Percentiles rank a stretch among this genome's conserved stretches.
Conservation (phyloP, 257 asterid genomes). For the Ophiorrhiza pumila region DNA sequence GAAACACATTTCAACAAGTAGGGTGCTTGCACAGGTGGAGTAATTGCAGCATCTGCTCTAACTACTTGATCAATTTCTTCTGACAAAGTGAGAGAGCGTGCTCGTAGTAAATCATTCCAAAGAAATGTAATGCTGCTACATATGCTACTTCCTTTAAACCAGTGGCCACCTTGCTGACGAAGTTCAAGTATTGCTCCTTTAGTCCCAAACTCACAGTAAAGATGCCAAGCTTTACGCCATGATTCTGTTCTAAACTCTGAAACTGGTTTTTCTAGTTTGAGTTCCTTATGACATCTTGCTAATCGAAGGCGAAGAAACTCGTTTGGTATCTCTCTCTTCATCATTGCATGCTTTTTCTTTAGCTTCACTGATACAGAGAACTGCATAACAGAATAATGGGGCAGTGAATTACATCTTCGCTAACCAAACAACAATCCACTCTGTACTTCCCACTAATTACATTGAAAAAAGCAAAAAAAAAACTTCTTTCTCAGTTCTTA, state of each 20-base stretch:
- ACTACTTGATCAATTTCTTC: slow-evolving; percentile 45
- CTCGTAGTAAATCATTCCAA: slow-evolving; percentile 84
- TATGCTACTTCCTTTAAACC: slow-evolving; percentile 54
- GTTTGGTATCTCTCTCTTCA: slow-evolving; percentile 31
- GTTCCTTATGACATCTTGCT: slow-evolving; percentile 69
- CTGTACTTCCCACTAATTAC: not conserved
- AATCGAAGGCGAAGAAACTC: slow-evolving; percentile 64
- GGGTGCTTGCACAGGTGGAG: slow-evolving; percentile 88
- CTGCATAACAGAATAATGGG: slow-evolving; percentile 37
- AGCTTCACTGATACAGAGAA: slow-evolving; percentile 53
- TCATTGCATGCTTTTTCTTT: slow-evolving; percentile 23
- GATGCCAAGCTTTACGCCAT: slow-evolving; percentile 71
- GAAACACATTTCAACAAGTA: slow-evolving; percentile 88
- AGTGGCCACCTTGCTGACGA: slow-evolving; percentile 53
- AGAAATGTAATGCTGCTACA: slow-evolving; percentile 40
- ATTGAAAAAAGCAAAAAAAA: not conserved
- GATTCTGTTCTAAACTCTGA: slow-evolving; percentile 42
- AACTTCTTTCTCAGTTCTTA: not conserved
- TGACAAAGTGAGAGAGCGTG: slow-evolving; percentile 57
- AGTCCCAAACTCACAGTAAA: slow-evolving; percentile 86
- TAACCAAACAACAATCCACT: not conserved
- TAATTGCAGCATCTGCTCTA: slow-evolving; percentile 56
- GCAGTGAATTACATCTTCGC: not conserved
- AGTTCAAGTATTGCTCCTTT: slow-evolving; percentile 67
- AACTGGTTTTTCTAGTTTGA: slow-evolving; percentile 55